These are phyloP conservation scores for Citrus maxima DNA, from an alignment of 345 rosid genomes.

Conservation along the genomic window DNA sequence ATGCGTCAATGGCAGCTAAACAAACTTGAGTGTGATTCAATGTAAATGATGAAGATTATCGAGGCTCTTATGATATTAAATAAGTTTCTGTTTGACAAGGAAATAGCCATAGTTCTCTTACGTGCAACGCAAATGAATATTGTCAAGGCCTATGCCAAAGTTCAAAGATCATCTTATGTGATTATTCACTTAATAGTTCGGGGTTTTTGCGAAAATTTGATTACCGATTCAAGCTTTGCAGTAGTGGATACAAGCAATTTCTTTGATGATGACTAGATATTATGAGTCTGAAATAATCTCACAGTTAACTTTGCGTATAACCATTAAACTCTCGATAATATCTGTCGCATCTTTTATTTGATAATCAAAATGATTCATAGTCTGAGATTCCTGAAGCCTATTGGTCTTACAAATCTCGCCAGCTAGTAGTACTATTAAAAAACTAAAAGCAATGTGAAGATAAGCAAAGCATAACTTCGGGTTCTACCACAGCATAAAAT, in stretches of 20 bases:
- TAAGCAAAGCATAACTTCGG: too few relatives aligned
- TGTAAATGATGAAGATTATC: background rate
- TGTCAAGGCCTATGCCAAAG: background rate
- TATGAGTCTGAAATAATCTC: conserved; percentile 4
- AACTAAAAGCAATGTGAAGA: too few relatives aligned
- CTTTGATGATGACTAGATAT: background rate
- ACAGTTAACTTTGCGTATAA: background rate
- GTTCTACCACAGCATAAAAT: too few relatives aligned
- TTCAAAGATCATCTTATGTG: background rate
- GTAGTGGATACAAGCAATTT: background rate
- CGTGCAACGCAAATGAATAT: background rate
- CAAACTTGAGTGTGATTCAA: background rate
- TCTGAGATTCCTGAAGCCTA: background rate
- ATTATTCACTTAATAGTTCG: background rate
- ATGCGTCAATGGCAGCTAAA: background rate
- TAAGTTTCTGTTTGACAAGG: background rate
- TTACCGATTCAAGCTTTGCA: background rate
- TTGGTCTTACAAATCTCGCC: background rate
- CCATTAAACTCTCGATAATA: background rate
- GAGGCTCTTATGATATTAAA: background rate
- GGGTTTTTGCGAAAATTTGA: too few relatives aligned
- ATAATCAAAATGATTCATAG: background rate
- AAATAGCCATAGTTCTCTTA: background rate
- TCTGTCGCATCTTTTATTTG: conserved; percentile 1
- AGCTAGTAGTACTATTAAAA: background rate